Evolutionary conservation across 257 asterid genomes (phyloP).

Genomic region (Apocynum venetum): DNA sequence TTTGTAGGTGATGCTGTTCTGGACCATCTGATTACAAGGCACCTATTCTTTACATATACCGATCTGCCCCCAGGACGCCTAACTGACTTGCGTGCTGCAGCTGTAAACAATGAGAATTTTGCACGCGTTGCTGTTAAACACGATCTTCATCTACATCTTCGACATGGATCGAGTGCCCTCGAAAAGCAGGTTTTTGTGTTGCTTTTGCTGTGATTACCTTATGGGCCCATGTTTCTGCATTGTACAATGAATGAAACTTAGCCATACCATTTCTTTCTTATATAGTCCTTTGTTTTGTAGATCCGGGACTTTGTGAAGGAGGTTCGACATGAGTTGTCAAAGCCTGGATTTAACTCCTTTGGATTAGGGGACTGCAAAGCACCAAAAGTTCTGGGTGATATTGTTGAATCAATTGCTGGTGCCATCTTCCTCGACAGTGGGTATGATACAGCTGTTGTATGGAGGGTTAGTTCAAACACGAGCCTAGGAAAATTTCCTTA

Average conservation of each 20-base stretch:
- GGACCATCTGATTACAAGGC: conserved; percentile 93
- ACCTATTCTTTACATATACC: conserved; percentile 87
- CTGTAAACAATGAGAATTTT: conserved; percentile 94
- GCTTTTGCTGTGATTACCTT: conserved; percentile 6
- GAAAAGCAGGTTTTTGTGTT: conserved; percentile 68
- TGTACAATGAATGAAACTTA: neutral
- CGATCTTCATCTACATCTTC: conserved; percentile 83
- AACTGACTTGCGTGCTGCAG: conserved; percentile 98
- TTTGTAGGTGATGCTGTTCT: conserved; percentile 98
- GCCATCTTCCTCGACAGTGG: conserved; percentile 93
- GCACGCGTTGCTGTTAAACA: conserved; percentile 97
- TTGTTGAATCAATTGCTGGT: conserved; percentile 96
- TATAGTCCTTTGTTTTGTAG: conserved; percentile 34
- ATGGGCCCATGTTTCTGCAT: neutral
- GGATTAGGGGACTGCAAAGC: conserved; percentile 99
- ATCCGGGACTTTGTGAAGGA: conserved; percentile 90
- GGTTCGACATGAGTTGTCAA: conserved; percentile 61
- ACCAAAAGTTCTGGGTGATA: conserved; percentile 98
- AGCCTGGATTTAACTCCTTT: conserved; percentile 90
- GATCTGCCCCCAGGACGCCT: conserved; percentile 97
- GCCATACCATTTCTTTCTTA: neutral
- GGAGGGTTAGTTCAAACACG: conserved; percentile 58
- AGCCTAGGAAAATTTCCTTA: neutral
- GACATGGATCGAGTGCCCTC: conserved; percentile 95
- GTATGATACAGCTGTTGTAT: conserved; percentile 71